A percentile compares a stretch with the other conserved stretches of the same genome.
Conservation (phyloP, 306 rosid species). For the Clitoria ternatea region DNA sequence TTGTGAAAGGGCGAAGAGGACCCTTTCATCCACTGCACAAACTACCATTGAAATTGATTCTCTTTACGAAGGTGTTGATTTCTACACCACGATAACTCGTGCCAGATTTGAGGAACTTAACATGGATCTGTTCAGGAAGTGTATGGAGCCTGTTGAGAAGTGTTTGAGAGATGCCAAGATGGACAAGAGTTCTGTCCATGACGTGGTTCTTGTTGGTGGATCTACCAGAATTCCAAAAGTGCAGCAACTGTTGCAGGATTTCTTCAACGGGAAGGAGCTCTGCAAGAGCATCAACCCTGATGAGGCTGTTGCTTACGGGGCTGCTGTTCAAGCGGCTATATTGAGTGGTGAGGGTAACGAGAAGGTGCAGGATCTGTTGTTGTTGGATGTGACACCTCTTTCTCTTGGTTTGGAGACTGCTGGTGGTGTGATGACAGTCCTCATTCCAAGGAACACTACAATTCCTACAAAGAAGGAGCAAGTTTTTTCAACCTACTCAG, state of each 20-base stretch:
- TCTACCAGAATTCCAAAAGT: slow-evolving; percentile 74
- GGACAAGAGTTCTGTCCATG: slow-evolving; percentile 57
- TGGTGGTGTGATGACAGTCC: slow-evolving; percentile 59
- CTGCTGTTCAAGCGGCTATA: slow-evolving; percentile 70
- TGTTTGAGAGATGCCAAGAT: slow-evolving; percentile 70
- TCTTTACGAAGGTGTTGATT: slow-evolving; percentile 56
- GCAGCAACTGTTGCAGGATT: slow-evolving; percentile 62
- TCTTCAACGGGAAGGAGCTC: slow-evolving; percentile 68
- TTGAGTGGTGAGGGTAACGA: slow-evolving; percentile 66
- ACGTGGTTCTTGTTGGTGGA: slow-evolving; percentile 70
- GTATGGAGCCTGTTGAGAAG: slow-evolving; percentile 74
- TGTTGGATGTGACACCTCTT: slow-evolving; percentile 64
- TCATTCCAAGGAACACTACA: slow-evolving; percentile 62
- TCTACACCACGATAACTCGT: slow-evolving; percentile 58
- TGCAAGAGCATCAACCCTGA: slow-evolving; percentile 74
- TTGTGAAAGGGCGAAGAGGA: slow-evolving; percentile 70
- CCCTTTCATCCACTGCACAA: slow-evolving; percentile 70
- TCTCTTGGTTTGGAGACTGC: slow-evolving; percentile 55
- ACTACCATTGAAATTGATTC: slow-evolving; percentile 70
- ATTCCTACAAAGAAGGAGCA: slow-evolving; percentile 78
- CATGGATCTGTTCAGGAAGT: slow-evolving; percentile 68
- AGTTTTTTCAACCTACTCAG: slow-evolving; percentile 59
- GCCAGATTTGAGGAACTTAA: slow-evolving; percentile 71
- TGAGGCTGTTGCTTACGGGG: slow-evolving; percentile 77
- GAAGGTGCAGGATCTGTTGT: slow-evolving; percentile 56